Evolutionary conservation across 768 basidiomycete species (phyloP), one percentile per base, ranked within the genome.

Genomic region (Coprinellus micaceus): DNA sequence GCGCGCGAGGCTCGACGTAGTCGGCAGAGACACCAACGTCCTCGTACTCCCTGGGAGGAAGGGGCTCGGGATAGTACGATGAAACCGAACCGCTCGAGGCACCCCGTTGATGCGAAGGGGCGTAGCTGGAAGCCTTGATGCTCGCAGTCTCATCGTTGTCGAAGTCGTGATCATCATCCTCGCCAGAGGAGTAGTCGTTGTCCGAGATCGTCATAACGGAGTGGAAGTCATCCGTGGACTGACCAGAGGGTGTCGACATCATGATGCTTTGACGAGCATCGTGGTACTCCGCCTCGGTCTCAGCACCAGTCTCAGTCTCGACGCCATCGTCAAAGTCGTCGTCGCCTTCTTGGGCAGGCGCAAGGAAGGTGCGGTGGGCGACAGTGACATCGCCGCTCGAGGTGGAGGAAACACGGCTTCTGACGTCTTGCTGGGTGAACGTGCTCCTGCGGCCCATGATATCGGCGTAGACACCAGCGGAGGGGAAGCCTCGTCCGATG

Each of bases 261-360:
- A 81, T 84, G 58, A 79, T 74, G 59, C 77, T 91, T 66, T 86
- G 84, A 44, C 85, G 75, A 1, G 93, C 94, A 67, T 95, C 93
- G 1, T 86, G 77, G 63, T 89, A 93, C 57, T 91, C 84, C 17
- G 85, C 89, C 54, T 89, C 89, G 0, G 84, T 84, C 57, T 87
- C 88, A 0, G 82, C 81, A 49, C 84, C 88, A 1, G 79, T 78
- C 41, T 85, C 88, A 0, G 85, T 86, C 33, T 67, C 61, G 6
- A 65, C 68, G n/a, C 66, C 74, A 2, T 72, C 73, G 13, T 61
- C 71, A 37, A 60, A 44, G 11, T 60, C 66, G n/a, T 61, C 64
- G 15, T 64, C 58, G 15, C 64, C 60, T 12, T 56, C 58, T 33
- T 48, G 60, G 22, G 56, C 46, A 10, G 57, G 64, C 25, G 67